Evolutionary conservation across 176 grass and related monocot species (phyloP), one percentile per base, ranked within the genome.

Genomic region (Eragrostis curvula): DNA sequence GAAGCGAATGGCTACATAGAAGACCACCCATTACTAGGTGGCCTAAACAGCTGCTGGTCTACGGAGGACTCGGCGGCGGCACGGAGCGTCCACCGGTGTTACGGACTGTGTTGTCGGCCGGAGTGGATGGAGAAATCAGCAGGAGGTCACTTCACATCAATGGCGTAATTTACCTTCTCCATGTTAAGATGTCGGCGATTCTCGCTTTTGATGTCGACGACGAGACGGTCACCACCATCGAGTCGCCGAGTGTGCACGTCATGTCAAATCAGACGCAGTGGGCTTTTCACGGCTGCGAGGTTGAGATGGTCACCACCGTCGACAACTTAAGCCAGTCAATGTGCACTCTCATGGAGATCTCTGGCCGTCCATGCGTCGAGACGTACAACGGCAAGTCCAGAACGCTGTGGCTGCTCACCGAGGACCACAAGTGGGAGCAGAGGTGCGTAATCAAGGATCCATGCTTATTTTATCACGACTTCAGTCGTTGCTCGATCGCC

Each of bases 141-240:
- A 5, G 0, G 17, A 1, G 13, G 0, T 65, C 77, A n/a, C 28
- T 79, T 15, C 51, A 79, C 63, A 53, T 79, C 0, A 46, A 79
- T 45, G 47, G 62, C 28, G 13, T 1, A 7, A 45, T 79, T 15
- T 79, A 67, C 7, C 45, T 79, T 18, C 61, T 79, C 30, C 5
- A 68, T 30, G 15, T 12, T 8, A 17, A 68, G 63, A 51, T 9
- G 4, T 39, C 40, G 2, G 47, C 0, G 3, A 63, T 78, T 9
- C 58, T 65, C 10, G 75, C 75, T 6, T 64, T 78, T 0, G 25
- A 78, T 4, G 58, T 78, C 43, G 59, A 78, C 9, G 75, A 65
- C 6, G 59, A 78, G 59, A 78, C 21, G 5, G 43, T 66, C 7
- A 57, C 53, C 53, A 23, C 20, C 53, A 23, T 57, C 53, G 7